Evolutionary conservation across 2,329 filamentous ascomycete genomes (phyloP).

Genomic region (Colletotrichum liaoningense): DNA sequence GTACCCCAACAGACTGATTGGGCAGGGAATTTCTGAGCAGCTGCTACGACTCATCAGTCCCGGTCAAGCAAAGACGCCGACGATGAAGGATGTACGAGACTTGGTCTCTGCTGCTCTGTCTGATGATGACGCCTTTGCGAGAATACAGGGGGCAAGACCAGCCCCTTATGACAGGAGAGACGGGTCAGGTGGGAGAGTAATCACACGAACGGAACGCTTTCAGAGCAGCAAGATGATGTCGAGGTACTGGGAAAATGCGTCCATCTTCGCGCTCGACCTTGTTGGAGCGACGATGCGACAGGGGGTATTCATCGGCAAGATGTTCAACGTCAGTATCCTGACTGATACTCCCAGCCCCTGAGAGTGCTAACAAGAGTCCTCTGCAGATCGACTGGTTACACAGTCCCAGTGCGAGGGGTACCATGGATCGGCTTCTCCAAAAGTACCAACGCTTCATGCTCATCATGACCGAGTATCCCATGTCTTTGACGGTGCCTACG

Average conservation of each 20-base stretch:
- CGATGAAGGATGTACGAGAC: slow-evolving; percentile 62
- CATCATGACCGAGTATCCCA: slow-evolving; percentile 64
- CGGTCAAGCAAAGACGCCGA: slow-evolving; percentile 44
- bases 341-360: background rate
- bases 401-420: slow-evolving; percentile 71
- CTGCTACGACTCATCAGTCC: slow-evolving; percentile 54
- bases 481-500: slow-evolving; percentile 72
- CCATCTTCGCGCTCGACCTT: slow-evolving; percentile 73
- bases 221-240: slow-evolving; percentile 74
- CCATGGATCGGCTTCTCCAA: slow-evolving; percentile 71
- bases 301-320: slow-evolving; percentile 76
- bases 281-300: slow-evolving; percentile 74
- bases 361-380: background rate
- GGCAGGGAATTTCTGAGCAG: slow-evolving; percentile 53
- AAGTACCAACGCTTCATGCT: slow-evolving; percentile 75
- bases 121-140: slow-evolving; percentile 39
- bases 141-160: background rate
- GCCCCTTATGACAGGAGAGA: slow-evolving; percentile 50
- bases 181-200: background rate
- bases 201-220: slow-evolving; percentile 1
- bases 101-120: slow-evolving; percentile 60
- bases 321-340: slow-evolving; percentile 61
- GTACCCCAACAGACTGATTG: slow-evolving; percentile 71
- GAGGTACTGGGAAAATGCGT: slow-evolving; percentile 76
- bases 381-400: slow-evolving; percentile 78